Evolutionary conservation across 495 filamentous ascomycete species (phyloP).

Genomic region (Daldinia loculata): DNA sequence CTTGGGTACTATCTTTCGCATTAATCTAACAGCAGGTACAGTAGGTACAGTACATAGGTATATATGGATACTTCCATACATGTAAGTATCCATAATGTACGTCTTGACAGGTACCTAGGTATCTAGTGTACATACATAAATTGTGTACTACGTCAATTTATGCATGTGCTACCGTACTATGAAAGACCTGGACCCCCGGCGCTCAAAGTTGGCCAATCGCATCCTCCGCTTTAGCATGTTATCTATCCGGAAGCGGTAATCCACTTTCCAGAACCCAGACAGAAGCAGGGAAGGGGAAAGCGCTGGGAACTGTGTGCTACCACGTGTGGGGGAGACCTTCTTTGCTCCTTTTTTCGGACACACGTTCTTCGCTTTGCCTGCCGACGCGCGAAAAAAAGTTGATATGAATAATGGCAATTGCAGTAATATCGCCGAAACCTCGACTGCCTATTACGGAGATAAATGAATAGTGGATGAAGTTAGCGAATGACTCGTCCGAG

Average conservation of each 20-base stretch:
- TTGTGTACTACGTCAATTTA: background rate
- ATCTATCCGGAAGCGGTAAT: constrained; percentile 34
- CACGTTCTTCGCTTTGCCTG: constrained; percentile 11
- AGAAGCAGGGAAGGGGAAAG: background rate
- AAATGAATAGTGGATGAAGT: background rate
- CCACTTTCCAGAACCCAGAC: constrained; percentile 11
- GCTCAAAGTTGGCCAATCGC: constrained; percentile 15
- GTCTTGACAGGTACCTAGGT: too few species aligned
- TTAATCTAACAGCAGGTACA: constrained; percentile 9
- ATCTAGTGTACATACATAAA: too few species aligned
- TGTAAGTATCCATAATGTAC: background rate
- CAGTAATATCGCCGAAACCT: constrained; percentile 20
- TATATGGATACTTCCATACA: background rate
- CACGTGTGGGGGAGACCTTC: constrained; percentile 24
- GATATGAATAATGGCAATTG: background rate
- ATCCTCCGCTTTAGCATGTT: background rate
- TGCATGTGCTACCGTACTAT: background rate
- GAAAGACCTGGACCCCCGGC: constrained; percentile 26
- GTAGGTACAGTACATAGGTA: constrained; percentile 25
- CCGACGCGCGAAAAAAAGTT: constrained; percentile 2
- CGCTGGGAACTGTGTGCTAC: constrained; percentile 18
- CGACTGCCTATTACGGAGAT: constrained; percentile 10
- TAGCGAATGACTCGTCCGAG: background rate
- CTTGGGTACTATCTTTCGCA: background rate
- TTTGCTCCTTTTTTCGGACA: constrained; percentile 6